Conservation (phyloP, 225 moss, liverwort and hornwort species). For the Marchantia polymorpha region DNA sequence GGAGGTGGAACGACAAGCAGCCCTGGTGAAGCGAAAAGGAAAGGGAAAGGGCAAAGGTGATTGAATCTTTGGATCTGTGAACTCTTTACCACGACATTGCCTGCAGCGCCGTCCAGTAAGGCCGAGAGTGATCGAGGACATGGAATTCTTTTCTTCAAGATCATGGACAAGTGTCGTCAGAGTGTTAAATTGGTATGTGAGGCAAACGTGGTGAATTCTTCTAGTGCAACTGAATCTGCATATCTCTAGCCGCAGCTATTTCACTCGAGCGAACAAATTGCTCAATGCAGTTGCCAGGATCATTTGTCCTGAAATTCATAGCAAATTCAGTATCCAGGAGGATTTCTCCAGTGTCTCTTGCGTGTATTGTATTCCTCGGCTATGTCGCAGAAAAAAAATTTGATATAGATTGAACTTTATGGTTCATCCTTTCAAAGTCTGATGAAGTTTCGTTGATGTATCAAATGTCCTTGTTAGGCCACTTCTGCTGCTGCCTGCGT, state of each 20-base stretch:
- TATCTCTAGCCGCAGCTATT: not conserved
- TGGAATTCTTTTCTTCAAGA: not conserved
- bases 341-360: not conserved
- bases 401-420: not conserved
- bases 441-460: not conserved
- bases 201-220: not conserved
- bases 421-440: not conserved
- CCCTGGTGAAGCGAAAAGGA: constrained; percentile 17
- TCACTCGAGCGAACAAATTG: not conserved
- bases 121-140: too few species aligned
- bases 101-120: too few species aligned
- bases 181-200: not conserved
- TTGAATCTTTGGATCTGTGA: not conserved
- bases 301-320: not conserved
- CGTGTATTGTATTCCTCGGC: not conserved
- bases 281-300: not conserved
- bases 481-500: not conserved
- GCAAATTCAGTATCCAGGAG: not conserved
- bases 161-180: not conserved
- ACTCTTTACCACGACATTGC: not conserved
- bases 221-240: not conserved
- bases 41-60: constrained; percentile 22
- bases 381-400: not conserved
- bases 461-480: not conserved
- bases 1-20: constrained; percentile 25